Evolutionary conservation across 1,284 basidiomycete genomes (phyloP), one percentile per base, ranked within the genome.

Genomic region (Omphalotus olearius): DNA sequence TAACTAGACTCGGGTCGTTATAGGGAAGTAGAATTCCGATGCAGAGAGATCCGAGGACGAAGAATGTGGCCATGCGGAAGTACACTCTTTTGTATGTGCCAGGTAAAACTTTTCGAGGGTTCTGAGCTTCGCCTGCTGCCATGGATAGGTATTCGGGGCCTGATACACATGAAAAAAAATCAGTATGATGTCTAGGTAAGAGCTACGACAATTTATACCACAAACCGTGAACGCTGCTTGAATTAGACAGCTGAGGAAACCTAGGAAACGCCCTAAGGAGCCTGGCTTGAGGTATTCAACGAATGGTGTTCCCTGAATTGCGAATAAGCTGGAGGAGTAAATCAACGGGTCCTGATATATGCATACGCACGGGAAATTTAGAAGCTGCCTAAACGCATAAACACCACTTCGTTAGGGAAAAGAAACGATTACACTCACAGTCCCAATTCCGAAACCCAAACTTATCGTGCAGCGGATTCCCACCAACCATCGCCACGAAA

Each of bases 11-110:
- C 0, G 70, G 65, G 58, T 85, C 77, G 59, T 79, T 78, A 65
- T 80, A 86, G 1, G 85, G 81, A 4, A 89, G 80, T 28, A 89
- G 73, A 47, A 83, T 77, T 25, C 86, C 83, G 57, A 86, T 77
- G 56, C 78, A 74, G 46, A 81, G 67, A 30, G 85, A 75, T 1
- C 78, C 78, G 33, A 77, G 54, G 39, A 78, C 65, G 58, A 76
- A 75, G 58, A 76, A 76, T 5, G 84, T 60, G 7, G 84, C 67
- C 47, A 76, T 60, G 33, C 75, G 72, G 53, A 68, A 72, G 56
- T 74, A 68, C 40, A 75, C 72, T 44, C 68, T 63, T 25, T 63
- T 64, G 60, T 75, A 76, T 13, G 72, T 72, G 28, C 57, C 56
- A 16, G 73, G 73, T 44, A 76, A 59, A 38, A 64, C 70, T 10